A percentile compares a stretch with the other conserved stretches of the same genome.
These are phyloP conservation scores for Nannochloris sp. DNA, from an alignment of 139 green algal genomes.

Conservation along the genomic window DNA sequence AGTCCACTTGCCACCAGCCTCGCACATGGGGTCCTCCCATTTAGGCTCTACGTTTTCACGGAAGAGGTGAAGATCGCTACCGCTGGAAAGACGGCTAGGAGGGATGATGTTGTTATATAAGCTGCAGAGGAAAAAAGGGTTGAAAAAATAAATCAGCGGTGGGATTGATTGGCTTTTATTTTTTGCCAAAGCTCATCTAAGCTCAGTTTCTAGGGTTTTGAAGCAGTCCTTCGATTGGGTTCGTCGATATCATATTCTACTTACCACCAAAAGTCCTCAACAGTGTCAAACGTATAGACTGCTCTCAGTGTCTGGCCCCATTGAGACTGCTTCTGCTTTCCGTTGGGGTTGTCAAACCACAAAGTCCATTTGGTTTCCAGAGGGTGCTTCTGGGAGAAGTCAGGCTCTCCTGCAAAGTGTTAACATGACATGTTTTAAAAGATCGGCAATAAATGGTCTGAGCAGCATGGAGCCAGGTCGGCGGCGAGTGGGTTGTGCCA, in stretches of 20 bases:
- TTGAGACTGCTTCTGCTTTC: conserved; percentile 45
- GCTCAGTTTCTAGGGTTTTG: no score
- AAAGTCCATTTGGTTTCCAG: conserved; percentile 87
- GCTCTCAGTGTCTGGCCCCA: conserved; percentile 73
- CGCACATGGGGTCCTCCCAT: conserved; percentile 94
- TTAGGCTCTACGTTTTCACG: conserved; percentile 96
- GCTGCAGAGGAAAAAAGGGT: conserved; percentile 41
- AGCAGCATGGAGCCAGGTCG: no score
- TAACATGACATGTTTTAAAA: no score
- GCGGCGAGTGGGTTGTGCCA: no score
- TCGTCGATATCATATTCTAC: no score
- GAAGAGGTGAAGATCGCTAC: conserved; percentile 93
- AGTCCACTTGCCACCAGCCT: conserved; percentile 87
- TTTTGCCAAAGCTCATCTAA: no score
- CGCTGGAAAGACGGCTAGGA: conserved; percentile 72
- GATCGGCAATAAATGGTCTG: no score
- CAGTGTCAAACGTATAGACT: conserved; percentile 93
- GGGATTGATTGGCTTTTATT: no score
- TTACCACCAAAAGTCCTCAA: conserved; percentile 99
- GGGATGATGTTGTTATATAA: conserved; percentile 99
- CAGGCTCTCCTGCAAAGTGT: conserved; percentile 27
- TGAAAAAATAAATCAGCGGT: no score
- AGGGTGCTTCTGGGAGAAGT: conserved; percentile 72
- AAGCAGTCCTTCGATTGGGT: no score
- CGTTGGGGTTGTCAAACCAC: conserved; percentile 95